Conservation (phyloP, 257 asterid genomes). For the Salvia rosmarinus region DNA sequence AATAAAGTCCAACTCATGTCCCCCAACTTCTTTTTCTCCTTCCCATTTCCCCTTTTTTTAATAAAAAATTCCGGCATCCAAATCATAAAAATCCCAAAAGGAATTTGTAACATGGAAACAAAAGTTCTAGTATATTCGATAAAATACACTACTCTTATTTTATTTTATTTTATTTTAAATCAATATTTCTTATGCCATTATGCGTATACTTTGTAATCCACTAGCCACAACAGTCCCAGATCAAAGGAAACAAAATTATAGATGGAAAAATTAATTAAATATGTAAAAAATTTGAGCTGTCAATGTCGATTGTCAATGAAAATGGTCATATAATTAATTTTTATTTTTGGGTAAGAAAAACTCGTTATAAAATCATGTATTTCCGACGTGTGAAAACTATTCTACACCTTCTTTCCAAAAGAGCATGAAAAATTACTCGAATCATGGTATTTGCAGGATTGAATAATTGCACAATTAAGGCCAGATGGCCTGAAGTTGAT, state of each 20-base stretch:
- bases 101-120: too few species aligned
- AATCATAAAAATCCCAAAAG: too few species aligned
- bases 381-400: neutral
- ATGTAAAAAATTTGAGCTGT: neutral
- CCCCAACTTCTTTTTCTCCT: neutral
- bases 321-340: neutral
- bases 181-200: neutral
- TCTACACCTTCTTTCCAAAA: neutral
- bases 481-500: neutral
- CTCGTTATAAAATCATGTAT: neutral
- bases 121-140: too few species aligned
- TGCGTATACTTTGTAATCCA: neutral
- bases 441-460: neutral
- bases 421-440: neutral
- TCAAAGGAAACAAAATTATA: too few species aligned
- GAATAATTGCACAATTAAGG: conserved; percentile 17
- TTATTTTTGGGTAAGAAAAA: neutral
- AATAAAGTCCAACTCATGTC: neutral
- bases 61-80: too few species aligned
- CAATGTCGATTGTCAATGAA: neutral
- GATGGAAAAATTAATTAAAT: neutral
- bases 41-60: too few species aligned
- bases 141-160: neutral
- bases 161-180: too few species aligned
- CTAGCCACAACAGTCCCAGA: neutral